Evolutionary conservation across 1,139 yeast genomes (phyloP).

Genomic region (Debaryomyces sp.): DNA sequence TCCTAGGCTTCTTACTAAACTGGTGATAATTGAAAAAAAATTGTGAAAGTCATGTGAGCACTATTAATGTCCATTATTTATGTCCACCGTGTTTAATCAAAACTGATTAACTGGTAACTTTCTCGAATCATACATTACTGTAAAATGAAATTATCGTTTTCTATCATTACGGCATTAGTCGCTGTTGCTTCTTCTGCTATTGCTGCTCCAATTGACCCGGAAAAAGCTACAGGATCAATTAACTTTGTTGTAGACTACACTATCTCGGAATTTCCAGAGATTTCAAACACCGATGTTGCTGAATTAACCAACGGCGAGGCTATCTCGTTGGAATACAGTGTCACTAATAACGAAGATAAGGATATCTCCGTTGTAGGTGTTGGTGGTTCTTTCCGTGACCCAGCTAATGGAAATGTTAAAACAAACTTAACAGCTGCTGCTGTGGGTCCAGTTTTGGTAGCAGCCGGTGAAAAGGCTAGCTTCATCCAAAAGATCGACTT

Average conservation of each 20-base stretch:
- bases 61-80: background rate
- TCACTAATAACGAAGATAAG: constrained; percentile 59
- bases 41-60: constrained; percentile 4
- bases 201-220: constrained; percentile 20
- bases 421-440: constrained; percentile 68
- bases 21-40: constrained; percentile 1
- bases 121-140: background rate
- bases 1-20: background rate
- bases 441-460: constrained; percentile 62
- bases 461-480: constrained; percentile 48
- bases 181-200: constrained; percentile 22
- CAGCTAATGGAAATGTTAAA: constrained; percentile 50
- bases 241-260: constrained; percentile 44
- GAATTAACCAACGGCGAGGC: constrained; percentile 55
- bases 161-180: constrained; percentile 19
- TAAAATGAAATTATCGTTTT: constrained; percentile 20
- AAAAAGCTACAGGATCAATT: constrained; percentile 20
- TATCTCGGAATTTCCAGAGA: constrained; percentile 45
- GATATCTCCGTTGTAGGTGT: constrained; percentile 65
- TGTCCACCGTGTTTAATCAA: constrained; percentile 7
- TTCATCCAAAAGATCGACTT: constrained; percentile 60
- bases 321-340: constrained; percentile 54
- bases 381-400: constrained; percentile 70
- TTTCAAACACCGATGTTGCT: constrained; percentile 38
- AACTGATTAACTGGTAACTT: background rate